Evolutionary conservation across 768 basidiomycete genomes (phyloP).

Genomic region (Terana coerulea): DNA sequence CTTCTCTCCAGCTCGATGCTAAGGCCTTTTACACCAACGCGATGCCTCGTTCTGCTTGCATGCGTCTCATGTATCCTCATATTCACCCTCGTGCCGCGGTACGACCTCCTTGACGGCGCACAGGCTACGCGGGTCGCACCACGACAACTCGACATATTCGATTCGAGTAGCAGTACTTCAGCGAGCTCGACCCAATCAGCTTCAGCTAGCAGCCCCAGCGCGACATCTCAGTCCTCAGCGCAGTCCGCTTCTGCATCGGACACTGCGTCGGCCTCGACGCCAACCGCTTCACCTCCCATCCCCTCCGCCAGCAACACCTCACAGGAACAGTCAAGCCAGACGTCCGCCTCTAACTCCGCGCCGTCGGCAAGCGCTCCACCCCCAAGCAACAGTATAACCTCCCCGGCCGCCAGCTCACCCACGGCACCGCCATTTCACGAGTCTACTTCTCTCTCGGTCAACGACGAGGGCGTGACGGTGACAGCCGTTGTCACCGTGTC

Average conservation of each 20-base stretch:
- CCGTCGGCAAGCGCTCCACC: conserved; percentile 15
- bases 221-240: not conserved
- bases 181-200: not conserved
- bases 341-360: conserved; percentile 6
- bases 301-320: not conserved
- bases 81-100: conserved; percentile 14
- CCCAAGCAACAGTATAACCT: not conserved
- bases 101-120: conserved; percentile 12
- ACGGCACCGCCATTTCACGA: not conserved
- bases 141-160: not conserved
- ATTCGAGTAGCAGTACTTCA: not conserved
- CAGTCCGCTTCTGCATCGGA: not conserved
- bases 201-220: not conserved
- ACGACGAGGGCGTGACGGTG: not conserved
- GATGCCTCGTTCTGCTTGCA: conserved; percentile 15
- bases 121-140: not conserved
- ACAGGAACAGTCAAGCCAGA: not conserved
- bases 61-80: conserved; percentile 15
- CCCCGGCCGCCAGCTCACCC: not conserved
- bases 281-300: conserved; percentile 10
- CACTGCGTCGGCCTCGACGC: conserved; percentile 16
- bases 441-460: not conserved
- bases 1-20: conserved; percentile 16
- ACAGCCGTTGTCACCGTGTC: conserved; percentile 7
- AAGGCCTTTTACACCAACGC: conserved; percentile 12